Percentiles rank a stretch among this genome's conserved stretches.
These are phyloP conservation scores for Albophoma yamanashiensis DNA, from an alignment of 2,329 filamentous ascomycete species.

Conservation along the genomic window DNA sequence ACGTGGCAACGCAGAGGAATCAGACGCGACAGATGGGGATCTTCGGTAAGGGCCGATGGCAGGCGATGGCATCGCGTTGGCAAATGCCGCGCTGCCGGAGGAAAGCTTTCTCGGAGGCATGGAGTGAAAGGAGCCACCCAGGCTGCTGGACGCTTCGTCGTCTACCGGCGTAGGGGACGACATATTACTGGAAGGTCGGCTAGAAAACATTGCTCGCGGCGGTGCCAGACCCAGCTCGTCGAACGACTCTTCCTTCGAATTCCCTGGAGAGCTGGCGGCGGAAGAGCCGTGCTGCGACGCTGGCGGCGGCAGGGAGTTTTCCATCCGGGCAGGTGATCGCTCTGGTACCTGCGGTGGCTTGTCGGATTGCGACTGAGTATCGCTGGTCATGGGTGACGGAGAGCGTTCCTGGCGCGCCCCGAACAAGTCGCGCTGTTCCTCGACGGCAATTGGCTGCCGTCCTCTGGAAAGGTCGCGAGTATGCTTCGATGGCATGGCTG, in stretches of 20 bases:
- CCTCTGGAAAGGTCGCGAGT: slow-evolving; percentile 29
- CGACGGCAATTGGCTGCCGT: slow-evolving; percentile 25
- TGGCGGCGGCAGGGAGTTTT: slow-evolving; percentile 19
- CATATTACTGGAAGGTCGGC: slow-evolving; percentile 48
- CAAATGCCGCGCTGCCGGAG: slow-evolving; percentile 48
- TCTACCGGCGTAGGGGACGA: slow-evolving; percentile 59
- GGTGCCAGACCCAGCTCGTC: slow-evolving; percentile 42
- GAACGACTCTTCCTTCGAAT: slow-evolving; percentile 31
- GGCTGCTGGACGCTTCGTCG: slow-evolving; percentile 50
- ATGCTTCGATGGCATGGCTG: slow-evolving; percentile 30
- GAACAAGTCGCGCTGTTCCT: slow-evolving; percentile 32
- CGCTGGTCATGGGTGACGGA: slow-evolving; percentile 39
- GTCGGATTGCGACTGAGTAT: slow-evolving; percentile 18
- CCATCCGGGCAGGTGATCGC: slow-evolving; percentile 19
- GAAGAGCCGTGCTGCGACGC: slow-evolving; percentile 21
- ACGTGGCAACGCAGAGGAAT: slow-evolving; percentile 61
- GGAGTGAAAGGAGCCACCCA: slow-evolving; percentile 46
- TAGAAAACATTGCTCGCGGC: slow-evolving; percentile 36
- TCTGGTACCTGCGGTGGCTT: slow-evolving; percentile 12
- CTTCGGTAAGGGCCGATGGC: slow-evolving; percentile 52
- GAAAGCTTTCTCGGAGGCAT: slow-evolving; percentile 70
- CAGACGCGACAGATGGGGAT: slow-evolving; percentile 78
- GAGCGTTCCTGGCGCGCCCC: slow-evolving; percentile 48
- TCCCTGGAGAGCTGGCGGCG: slow-evolving; percentile 32
- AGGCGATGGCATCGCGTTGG: slow-evolving; percentile 40